Percentiles rank a stretch among this genome's conserved stretches.
Conservation (phyloP, 495 filamentous ascomycete genomes). For the Parmelia sp. region DNA sequence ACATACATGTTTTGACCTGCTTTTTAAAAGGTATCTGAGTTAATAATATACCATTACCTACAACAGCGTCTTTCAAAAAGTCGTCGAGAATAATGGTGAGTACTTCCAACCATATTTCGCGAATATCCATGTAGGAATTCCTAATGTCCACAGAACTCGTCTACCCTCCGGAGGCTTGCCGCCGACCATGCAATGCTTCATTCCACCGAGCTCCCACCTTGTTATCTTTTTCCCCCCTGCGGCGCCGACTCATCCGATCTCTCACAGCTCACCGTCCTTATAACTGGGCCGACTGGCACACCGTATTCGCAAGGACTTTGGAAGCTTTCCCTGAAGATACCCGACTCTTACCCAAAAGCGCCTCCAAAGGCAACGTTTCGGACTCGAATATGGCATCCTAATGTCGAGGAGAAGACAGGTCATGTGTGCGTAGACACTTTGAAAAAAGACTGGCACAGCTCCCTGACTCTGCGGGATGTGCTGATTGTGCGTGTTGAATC, state of each 20-base stretch:
- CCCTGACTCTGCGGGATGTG: conserved; percentile 56
- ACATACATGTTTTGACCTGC: background rate
- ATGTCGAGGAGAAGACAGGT: conserved; percentile 60
- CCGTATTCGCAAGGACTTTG: conserved; percentile 56
- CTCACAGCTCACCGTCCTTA: conserved; percentile 51
- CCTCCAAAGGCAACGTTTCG: conserved; percentile 63
- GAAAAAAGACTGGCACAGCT: conserved; percentile 61
- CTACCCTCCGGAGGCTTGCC: conserved; percentile 56
- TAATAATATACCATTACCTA: background rate
- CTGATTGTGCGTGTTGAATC: conserved; percentile 43
- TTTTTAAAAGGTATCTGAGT: background rate
- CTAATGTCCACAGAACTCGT: conserved; percentile 28
- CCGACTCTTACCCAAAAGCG: conserved; percentile 55
- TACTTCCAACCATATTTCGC: background rate
- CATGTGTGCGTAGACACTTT: conserved; percentile 67
- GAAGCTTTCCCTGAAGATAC: conserved; percentile 58
- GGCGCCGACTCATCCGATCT: conserved; percentile 42
- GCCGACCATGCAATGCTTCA: conserved; percentile 59
- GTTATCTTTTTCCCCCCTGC: conserved; percentile 55
- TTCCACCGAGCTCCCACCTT: conserved; percentile 52
- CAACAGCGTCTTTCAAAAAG: background rate
- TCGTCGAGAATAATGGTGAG: background rate
- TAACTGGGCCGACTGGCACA: conserved; percentile 58
- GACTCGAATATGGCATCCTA: conserved; percentile 67
- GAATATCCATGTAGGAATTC: background rate